These are phyloP conservation scores for Azolla pinnata DNA, from an alignment of 75 land plant species.

Conservation along the genomic window DNA sequence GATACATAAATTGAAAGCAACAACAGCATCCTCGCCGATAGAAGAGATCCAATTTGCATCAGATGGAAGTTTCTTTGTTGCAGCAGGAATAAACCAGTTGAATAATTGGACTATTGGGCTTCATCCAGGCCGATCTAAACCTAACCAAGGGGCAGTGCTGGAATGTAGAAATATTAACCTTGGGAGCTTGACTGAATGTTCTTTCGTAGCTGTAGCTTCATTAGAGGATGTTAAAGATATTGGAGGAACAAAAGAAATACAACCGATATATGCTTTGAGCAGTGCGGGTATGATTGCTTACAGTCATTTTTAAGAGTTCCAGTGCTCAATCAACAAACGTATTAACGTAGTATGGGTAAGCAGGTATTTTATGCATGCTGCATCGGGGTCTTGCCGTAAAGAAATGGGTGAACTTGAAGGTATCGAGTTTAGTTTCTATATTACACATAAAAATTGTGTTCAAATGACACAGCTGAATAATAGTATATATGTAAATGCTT, in stretches of 20 bases:
- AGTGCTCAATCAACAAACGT: neutral
- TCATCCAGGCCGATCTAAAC: slow-evolving; percentile 21
- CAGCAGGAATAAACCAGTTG: slow-evolving; percentile 61
- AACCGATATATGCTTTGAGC: slow-evolving; percentile 55
- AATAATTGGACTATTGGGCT: slow-evolving; percentile 45
- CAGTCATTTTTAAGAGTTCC: neutral
- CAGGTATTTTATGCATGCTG: slow-evolving; percentile 52
- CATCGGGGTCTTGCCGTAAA: slow-evolving; percentile 41
- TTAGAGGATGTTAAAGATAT: slow-evolving; percentile 12
- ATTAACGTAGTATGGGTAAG: neutral
- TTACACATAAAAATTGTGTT: neutral
- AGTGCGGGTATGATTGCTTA: slow-evolving; percentile 32
- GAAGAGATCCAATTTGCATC: slow-evolving; percentile 41
- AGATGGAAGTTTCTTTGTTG: slow-evolving; percentile 52
- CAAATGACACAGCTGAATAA: too few relatives aligned
- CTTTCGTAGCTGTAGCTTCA: slow-evolving; percentile 46
- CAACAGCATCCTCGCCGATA: slow-evolving; percentile 36
- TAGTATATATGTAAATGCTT: too few relatives aligned
- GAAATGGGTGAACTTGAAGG: slow-evolving; percentile 66
- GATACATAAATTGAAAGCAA: slow-evolving; percentile 41
- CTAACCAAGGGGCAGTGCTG: slow-evolving; percentile 15
- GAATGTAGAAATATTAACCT: slow-evolving; percentile 45
- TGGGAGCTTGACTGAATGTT: slow-evolving; percentile 40
- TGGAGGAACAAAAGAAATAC: slow-evolving; percentile 18
- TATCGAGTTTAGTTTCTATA: slow-evolving; percentile 6